phyloP scores from a whole-genome alignment of 495 filamentous ascomycete species.

The Hypoxylon trugodes region DNA sequence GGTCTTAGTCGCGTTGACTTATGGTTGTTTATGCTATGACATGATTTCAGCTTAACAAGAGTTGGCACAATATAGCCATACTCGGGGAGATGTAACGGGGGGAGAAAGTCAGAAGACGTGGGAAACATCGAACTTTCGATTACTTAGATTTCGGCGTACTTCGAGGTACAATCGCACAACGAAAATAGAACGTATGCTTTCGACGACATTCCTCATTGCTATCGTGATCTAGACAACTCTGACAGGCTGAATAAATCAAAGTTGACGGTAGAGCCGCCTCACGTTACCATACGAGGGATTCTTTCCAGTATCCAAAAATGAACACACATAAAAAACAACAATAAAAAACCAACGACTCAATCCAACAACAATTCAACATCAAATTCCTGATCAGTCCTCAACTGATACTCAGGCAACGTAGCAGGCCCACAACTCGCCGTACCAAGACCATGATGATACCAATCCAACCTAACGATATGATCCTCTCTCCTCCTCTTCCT shows the following conservation, averaged over 20 bases:
- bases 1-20: slow-evolving; percentile 3
- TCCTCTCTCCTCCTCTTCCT: slow-evolving; percentile 52
- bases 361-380: slow-evolving; percentile 58
- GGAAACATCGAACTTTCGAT: neutral
- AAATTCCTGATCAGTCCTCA: slow-evolving; percentile 54
- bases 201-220: too few species aligned
- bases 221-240: too few species aligned
- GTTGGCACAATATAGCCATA: slow-evolving; percentile 1
- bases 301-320: neutral
- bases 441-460: slow-evolving; percentile 63
- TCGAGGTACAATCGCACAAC: too few species aligned
- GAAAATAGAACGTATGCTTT: too few species aligned
- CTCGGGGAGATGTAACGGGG: neutral
- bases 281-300: too few species aligned
- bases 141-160: too few species aligned
- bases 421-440: slow-evolving; percentile 61
- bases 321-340: neutral
- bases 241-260: too few species aligned
- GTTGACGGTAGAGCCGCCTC: too few species aligned
- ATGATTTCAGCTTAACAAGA: slow-evolving; percentile 12
- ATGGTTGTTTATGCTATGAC: neutral
- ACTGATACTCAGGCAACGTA: slow-evolving; percentile 60
- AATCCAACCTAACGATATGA: slow-evolving; percentile 68
- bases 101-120: neutral
- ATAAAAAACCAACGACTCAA: slow-evolving; percentile 19